phyloP scores from a whole-genome alignment of 768 basidiomycete genomes.

The Dendrothele bispora region DNA sequence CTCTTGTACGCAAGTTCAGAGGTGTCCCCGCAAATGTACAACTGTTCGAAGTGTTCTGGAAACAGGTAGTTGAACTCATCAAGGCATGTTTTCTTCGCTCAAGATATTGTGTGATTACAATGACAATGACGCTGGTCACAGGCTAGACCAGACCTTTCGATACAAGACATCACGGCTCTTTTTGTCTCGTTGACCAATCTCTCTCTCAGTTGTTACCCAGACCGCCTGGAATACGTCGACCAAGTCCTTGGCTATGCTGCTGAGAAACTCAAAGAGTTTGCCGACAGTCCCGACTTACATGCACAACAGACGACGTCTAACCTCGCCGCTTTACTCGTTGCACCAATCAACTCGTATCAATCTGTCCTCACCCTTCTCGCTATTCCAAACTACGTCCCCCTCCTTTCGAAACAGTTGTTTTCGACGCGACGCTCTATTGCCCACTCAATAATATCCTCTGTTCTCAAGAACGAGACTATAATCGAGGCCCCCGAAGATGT shows the following conservation, averaged over 20 bases:
- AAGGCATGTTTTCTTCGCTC: conserved; percentile 57
- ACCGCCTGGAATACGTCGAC: conserved; percentile 95
- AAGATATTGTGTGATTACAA: background rate
- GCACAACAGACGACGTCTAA: conserved; percentile 84
- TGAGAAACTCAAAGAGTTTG: conserved; percentile 81
- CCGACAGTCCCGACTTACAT: conserved; percentile 87
- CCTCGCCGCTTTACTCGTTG: conserved; percentile 87
- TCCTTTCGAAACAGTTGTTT: conserved; percentile 85
- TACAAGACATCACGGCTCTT: conserved; percentile 96
- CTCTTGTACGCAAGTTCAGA: conserved; percentile 78
- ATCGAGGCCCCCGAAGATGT: conserved; percentile 95
- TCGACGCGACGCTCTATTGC: conserved; percentile 89
- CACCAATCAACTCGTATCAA: conserved; percentile 95
- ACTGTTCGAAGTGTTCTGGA: conserved; percentile 98
- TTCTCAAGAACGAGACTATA: conserved; percentile 95
- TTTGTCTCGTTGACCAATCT: conserved; percentile 94
- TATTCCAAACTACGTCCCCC: conserved; percentile 83
- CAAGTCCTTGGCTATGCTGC: conserved; percentile 91
- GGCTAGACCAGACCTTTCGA: conserved; percentile 96
- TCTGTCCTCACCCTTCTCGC: conserved; percentile 97
- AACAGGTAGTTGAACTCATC: conserved; percentile 96
- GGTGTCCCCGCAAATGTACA: conserved; percentile 95
- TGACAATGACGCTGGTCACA: conserved; percentile 27
- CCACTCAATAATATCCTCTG: conserved; percentile 90
- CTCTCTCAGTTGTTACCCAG: conserved; percentile 95